These are phyloP conservation scores for Aspergillus sp. DNA, from an alignment of 2,329 filamentous ascomycete genomes.

Conservation along the genomic window DNA sequence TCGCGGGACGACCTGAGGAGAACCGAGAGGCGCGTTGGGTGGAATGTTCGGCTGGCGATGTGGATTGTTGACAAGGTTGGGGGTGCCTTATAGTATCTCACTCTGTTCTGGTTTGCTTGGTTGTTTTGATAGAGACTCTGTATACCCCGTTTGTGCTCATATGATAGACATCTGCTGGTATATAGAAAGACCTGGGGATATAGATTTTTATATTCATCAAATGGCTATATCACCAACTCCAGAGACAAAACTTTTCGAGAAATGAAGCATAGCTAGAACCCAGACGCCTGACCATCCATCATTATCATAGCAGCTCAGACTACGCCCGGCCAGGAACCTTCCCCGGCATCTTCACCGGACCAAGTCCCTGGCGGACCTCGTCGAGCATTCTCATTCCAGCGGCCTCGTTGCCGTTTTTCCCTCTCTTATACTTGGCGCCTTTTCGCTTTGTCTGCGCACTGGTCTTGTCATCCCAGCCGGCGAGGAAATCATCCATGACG, in stretches of 20 bases:
- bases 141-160: conserved; percentile 7
- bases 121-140: conserved; percentile 4
- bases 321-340: conserved; percentile 24
- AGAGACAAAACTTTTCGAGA: conserved; percentile 4
- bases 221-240: background rate
- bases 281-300: conserved; percentile 18
- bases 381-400: conserved; percentile 82
- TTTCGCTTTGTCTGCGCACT: conserved; percentile 34
- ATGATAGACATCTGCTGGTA: conserved; percentile 3
- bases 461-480: conserved; percentile 43
- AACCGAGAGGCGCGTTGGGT: conserved; percentile 71
- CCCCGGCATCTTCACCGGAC: conserved; percentile 56
- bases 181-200: conserved; percentile 1
- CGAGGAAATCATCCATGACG: conserved; percentile 89
- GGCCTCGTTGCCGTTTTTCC: conserved; percentile 72
- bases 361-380: conserved; percentile 72
- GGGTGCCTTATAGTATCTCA: conserved; percentile 59
- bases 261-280: conserved; percentile 8
- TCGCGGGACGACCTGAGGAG: conserved; percentile 69
- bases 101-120: conserved; percentile 2
- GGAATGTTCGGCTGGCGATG: conserved; percentile 83
- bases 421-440: conserved; percentile 45
- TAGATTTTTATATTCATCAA: background rate
- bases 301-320: conserved; percentile 9
- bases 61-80: conserved; percentile 83